Conservation (phyloP, 352 stramenopile genomes). For the Globisporangium paddicum region DNA sequence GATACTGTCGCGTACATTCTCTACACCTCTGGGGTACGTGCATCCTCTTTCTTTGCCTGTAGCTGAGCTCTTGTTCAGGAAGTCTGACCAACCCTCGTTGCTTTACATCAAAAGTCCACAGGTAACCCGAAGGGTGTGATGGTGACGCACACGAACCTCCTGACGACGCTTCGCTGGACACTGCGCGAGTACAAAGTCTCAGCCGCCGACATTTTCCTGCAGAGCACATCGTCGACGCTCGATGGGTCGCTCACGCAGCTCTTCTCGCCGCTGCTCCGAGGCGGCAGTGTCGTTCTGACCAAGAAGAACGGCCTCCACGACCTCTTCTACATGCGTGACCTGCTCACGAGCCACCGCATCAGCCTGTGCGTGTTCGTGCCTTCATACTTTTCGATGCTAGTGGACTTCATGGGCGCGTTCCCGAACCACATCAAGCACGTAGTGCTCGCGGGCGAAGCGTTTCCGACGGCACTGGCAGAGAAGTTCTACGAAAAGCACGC, state of each 20-base stretch:
- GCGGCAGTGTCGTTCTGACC: slow-evolving; percentile 14
- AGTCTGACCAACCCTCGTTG: no score
- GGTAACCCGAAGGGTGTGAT: slow-evolving; percentile 58
- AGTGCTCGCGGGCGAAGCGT: not conserved
- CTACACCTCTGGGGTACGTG: slow-evolving; percentile 3
- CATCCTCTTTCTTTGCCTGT: not conserved
- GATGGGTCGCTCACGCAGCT: slow-evolving; percentile 59
- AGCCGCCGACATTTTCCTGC: slow-evolving; percentile 50
- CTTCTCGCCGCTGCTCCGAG: slow-evolving; percentile 40
- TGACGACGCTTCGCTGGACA: slow-evolving; percentile 54
- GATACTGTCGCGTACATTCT: not conserved
- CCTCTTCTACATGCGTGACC: slow-evolving; percentile 25
- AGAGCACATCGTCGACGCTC: slow-evolving; percentile 56
- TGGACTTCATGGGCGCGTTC: slow-evolving; percentile 29
- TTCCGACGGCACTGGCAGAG: not conserved
- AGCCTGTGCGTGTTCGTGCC: slow-evolving; percentile 55
- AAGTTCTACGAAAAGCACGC: slow-evolving; percentile 1
- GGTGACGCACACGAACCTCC: slow-evolving; percentile 48
- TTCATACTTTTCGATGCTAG: slow-evolving; percentile 49
- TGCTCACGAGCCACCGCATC: slow-evolving; percentile 23
- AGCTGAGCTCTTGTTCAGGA: no score
- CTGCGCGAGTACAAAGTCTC: slow-evolving; percentile 49
- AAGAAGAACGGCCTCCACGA: slow-evolving; percentile 22
- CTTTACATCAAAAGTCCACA: no score
- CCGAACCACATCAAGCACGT: not conserved